Percentiles rank a stretch among this genome's conserved stretches.
Conservation (phyloP, 345 rosid species). For the rapeseed (Brassica napus) region Da-Ae NC_063452.1:41447501-41448000, state of each 20-base stretch:
- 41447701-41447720: slow-evolving; percentile 8
- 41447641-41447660: slow-evolving; percentile 17
- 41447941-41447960: too few species aligned
- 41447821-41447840: background rate
- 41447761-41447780: background rate
- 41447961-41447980: too few species aligned
- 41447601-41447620: slow-evolving; percentile 29
- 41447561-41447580: slow-evolving; percentile 18
- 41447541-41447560: slow-evolving; percentile 8
- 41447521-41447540: background rate
- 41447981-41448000: too few species aligned
- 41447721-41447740: slow-evolving; percentile 4
- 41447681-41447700: background rate
- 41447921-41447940: background rate
- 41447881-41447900: background rate
- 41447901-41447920: background rate
- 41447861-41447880: background rate
- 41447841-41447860: background rate
- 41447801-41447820: background rate
- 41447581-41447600: slow-evolving; percentile 14
- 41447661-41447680: background rate
- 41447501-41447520: slow-evolving; percentile 36
- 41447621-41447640: slow-evolving; percentile 17
- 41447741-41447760: background rate
- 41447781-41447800: background rate